Percentiles rank a stretch among this genome's conserved stretches.
Evolutionary conservation across 75 land plant genomes (phyloP).

Genomic region (Picea sitchensis): DNA sequence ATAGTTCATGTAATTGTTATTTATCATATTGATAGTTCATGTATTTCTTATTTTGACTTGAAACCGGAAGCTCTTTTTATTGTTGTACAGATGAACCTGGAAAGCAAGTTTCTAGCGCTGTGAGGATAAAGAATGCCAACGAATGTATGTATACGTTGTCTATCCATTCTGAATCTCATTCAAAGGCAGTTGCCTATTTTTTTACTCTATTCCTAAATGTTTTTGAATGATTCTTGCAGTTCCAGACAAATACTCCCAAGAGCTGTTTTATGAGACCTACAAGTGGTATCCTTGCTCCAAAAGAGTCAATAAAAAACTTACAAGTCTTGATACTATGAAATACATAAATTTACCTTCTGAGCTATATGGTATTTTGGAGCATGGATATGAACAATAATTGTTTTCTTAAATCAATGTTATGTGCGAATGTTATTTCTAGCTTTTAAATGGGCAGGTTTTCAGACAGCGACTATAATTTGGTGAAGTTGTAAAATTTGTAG

Average conservation of each 20-base stretch:
- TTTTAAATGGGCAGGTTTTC: too few relatives aligned
- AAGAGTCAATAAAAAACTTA: constrained; percentile 23
- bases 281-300: constrained; percentile 37
- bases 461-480: too few relatives aligned
- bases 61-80: not conserved
- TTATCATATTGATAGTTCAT: not conserved
- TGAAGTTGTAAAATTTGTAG: constrained; percentile 93
- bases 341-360: too few relatives aligned
- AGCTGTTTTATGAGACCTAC: constrained; percentile 59
- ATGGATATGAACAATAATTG: too few relatives aligned
- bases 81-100: constrained; percentile 85
- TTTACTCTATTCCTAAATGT: not conserved
- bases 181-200: not conserved
- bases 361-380: too few relatives aligned
- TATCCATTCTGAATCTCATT: too few relatives aligned
- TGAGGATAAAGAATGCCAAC: constrained; percentile 82
- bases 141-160: too few relatives aligned
- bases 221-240: constrained; percentile 15
- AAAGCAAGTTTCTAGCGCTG: constrained; percentile 88
- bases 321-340: too few relatives aligned
- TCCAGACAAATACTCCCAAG: constrained; percentile 49
- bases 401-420: too few relatives aligned
- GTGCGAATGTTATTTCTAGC: too few relatives aligned
- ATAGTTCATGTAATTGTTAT: not conserved
- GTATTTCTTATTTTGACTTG: not conserved